Evolutionary conservation across 1,284 basidiomycete species (phyloP).

Genomic region (Moniliophthora roreri): DNA sequence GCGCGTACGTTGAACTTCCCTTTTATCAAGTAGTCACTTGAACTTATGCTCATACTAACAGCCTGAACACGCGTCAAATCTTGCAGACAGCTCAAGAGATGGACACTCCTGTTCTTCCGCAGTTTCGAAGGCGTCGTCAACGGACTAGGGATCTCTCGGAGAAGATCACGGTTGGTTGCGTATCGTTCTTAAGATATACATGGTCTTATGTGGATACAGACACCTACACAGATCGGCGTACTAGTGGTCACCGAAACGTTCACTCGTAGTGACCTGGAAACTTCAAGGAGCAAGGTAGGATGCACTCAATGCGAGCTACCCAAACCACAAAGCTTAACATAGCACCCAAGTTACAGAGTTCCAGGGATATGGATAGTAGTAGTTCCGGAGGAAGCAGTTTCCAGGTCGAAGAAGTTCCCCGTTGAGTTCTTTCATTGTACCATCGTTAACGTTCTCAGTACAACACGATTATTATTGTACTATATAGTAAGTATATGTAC

Average conservation of each 20-base stretch:
- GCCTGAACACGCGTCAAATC: constrained; percentile 31
- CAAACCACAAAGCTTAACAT: too few relatives aligned
- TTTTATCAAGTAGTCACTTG: neutral
- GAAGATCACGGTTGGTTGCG: constrained; percentile 6
- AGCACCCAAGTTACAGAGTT: too few relatives aligned
- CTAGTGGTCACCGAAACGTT: constrained; percentile 28
- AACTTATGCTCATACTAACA: constrained; percentile 4
- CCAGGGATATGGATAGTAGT: too few relatives aligned
- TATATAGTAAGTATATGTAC: too few relatives aligned
- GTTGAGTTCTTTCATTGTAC: too few relatives aligned
- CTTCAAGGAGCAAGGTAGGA: too few relatives aligned
- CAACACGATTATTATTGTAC: too few relatives aligned
- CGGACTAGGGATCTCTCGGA: neutral
- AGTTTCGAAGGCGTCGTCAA: constrained; percentile 13
- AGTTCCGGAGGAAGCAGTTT: too few relatives aligned
- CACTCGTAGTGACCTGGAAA: constrained; percentile 13
- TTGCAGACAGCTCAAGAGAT: constrained; percentile 20
- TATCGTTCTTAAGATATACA: neutral
- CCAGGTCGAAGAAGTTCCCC: too few relatives aligned
- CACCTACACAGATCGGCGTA: constrained; percentile 24
- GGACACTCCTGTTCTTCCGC: constrained; percentile 19
- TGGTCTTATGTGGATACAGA: constrained; percentile 5
- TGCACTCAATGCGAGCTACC: too few relatives aligned
- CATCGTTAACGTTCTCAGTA: too few relatives aligned
- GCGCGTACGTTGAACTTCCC: constrained; percentile 23